Conservation (phyloP, 768 basidiomycete genomes). For the Suillus alpinus region DNA sequence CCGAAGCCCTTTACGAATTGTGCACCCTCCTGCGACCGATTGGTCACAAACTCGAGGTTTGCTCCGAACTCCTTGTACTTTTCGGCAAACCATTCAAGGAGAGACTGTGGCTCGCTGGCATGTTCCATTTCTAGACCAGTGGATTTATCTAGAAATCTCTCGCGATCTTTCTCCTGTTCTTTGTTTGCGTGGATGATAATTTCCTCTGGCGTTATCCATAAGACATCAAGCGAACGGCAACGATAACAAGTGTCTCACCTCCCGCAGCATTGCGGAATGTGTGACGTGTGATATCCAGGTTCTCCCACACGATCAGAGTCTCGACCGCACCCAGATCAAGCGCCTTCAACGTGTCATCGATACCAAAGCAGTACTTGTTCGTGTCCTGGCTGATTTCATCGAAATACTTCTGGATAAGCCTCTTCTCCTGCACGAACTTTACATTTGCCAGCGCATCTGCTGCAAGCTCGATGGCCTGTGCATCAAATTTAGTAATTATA, state of each 20-base stretch:
- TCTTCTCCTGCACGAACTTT: constrained; percentile 99
- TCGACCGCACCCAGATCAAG: constrained; percentile 96
- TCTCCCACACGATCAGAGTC: constrained; percentile 98
- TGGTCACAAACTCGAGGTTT: constrained; percentile 92
- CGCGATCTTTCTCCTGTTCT: constrained; percentile 89
- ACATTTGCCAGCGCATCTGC: constrained; percentile 96
- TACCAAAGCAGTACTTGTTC: constrained; percentile 94
- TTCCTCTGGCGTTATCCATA: constrained; percentile 55
- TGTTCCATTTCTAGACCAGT: constrained; percentile 97
- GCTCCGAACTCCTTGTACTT: constrained; percentile 98
- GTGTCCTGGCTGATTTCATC: constrained; percentile 99
- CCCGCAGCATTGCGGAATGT: constrained; percentile 88
- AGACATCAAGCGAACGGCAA: background rate
- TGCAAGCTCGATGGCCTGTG: constrained; percentile 92
- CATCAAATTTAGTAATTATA: constrained; percentile 7
- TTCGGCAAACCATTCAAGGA: constrained; percentile 98
- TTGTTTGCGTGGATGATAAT: constrained; percentile 74
- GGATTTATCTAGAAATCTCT: constrained; percentile 93
- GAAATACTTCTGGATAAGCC: constrained; percentile 95
- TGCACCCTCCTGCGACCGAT: constrained; percentile 94
- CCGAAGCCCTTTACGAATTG: constrained; percentile 99
- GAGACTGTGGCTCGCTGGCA: constrained; percentile 70
- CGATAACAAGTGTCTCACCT: constrained; percentile 43
- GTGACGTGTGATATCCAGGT: constrained; percentile 88
- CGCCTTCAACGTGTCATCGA: constrained; percentile 94